These are phyloP conservation scores for Trichoderma harzianum DNA, from an alignment of 2,329 filamentous ascomycete species.

Conservation along the genomic window DNA sequence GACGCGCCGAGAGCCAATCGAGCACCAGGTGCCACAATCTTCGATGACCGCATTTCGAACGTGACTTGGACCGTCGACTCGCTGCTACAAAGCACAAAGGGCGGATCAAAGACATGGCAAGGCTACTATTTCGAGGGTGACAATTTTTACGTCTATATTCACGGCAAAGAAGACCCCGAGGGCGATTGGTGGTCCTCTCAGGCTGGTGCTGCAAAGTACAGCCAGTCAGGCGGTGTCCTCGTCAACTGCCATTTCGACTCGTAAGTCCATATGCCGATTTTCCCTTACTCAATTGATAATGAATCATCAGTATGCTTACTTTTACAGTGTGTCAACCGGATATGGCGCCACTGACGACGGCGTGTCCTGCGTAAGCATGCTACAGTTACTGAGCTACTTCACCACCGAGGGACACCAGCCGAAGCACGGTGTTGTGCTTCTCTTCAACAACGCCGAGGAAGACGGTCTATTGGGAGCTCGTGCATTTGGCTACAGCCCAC, in stretches of 20 bases:
- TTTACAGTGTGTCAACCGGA: conserved; percentile 73
- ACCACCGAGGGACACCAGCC: conserved; percentile 69
- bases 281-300: background rate
- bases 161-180: conserved; percentile 70
- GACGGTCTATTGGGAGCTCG: conserved; percentile 85
- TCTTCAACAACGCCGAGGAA: conserved; percentile 96
- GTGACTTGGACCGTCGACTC: conserved; percentile 56
- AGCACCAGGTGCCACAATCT: conserved; percentile 55
- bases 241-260: conserved; percentile 93
- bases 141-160: conserved; percentile 89
- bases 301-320: conserved; percentile 19
- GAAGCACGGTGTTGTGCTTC: conserved; percentile 72
- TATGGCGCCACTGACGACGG: conserved; percentile 94
- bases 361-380: conserved; percentile 78
- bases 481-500: conserved; percentile 78
- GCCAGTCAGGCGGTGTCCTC: conserved; percentile 71
- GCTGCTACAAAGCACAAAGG: conserved; percentile 19
- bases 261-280: conserved; percentile 33
- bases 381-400: conserved; percentile 86
- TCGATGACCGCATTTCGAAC: conserved; percentile 78
- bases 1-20: background rate
- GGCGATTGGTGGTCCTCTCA: conserved; percentile 68
- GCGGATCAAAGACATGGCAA: conserved; percentile 28
- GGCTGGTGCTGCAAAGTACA: conserved; percentile 41
- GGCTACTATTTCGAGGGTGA: conserved; percentile 85